These are phyloP conservation scores for Backusella mclennaniae DNA, from an alignment of 192 early-diverging fungal genomes.

Conservation along the genomic window DNA sequence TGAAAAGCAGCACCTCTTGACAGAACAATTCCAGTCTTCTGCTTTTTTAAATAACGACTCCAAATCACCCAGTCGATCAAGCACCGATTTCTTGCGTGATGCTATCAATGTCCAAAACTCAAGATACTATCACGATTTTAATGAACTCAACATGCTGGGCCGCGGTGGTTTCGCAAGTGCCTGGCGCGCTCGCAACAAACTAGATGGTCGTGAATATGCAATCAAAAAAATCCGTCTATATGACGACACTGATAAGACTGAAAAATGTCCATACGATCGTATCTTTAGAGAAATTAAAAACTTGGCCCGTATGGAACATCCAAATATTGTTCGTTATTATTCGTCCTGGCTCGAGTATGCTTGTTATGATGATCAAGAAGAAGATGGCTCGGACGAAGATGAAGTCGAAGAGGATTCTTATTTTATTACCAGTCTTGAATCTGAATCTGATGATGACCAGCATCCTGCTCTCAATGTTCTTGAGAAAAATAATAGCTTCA, in stretches of 20 bases:
- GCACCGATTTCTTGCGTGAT: slow-evolving; percentile 11
- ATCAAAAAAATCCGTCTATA: slow-evolving; percentile 79
- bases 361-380: slow-evolving; percentile 29
- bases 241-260: slow-evolving; percentile 24
- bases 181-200: slow-evolving; percentile 73
- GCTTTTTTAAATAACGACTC: not conserved
- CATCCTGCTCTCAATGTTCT: slow-evolving; percentile 15
- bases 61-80: not conserved
- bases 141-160: slow-evolving; percentile 74
- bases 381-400: slow-evolving; percentile 15
- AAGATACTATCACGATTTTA: slow-evolving; percentile 84
- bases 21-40: not conserved
- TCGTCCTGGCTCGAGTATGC: slow-evolving; percentile 83
- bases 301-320: slow-evolving; percentile 84
- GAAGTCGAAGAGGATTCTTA: slow-evolving; percentile 30
- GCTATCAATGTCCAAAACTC: slow-evolving; percentile 48
- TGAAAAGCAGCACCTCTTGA: not conserved
- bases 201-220: slow-evolving; percentile 91
- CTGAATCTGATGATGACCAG: slow-evolving; percentile 10
- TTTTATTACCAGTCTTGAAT: not conserved
- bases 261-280: slow-evolving; percentile 51
- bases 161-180: slow-evolving; percentile 92
- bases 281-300: slow-evolving; percentile 91
- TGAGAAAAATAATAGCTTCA: not conserved
- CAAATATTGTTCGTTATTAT: slow-evolving; percentile 91